These are phyloP conservation scores for Ophiostoma triangulosporum DNA, from an alignment of 2,329 filamentous ascomycete genomes.

Conservation along the genomic window DNA sequence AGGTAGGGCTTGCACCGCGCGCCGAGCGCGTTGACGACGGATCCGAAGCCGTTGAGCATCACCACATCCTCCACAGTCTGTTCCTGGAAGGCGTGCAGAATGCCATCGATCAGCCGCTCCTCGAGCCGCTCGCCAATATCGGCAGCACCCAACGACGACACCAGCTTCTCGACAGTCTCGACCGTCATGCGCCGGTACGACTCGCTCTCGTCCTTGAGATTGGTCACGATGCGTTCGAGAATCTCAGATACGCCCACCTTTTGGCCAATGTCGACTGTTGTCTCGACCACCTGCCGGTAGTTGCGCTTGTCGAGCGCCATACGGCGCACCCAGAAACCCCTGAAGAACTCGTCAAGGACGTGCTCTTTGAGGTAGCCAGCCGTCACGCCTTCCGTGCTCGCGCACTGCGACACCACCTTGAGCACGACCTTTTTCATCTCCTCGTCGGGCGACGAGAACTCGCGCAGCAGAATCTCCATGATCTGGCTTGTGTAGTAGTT, in stretches of 20 bases:
- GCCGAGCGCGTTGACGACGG: constrained; percentile 88
- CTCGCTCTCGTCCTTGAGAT: constrained; percentile 96
- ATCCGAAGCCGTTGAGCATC: constrained; percentile 95
- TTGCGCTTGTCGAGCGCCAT: constrained; percentile 98
- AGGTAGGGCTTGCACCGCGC: constrained; percentile 92
- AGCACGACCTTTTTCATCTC: constrained; percentile 99
- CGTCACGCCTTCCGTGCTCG: constrained; percentile 87
- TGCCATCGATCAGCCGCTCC: constrained; percentile 87
- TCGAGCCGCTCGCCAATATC: constrained; percentile 89
- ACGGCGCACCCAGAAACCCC: constrained; percentile 92
- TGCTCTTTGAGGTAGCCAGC: constrained; percentile 90
- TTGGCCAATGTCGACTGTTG: constrained; percentile 89
- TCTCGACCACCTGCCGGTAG: constrained; percentile 95
- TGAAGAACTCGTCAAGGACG: constrained; percentile 92
- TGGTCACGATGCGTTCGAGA: constrained; percentile 80
- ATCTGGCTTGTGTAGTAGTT: constrained; percentile 98
- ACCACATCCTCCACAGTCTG: constrained; percentile 93
- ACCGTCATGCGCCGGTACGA: constrained; percentile 98
- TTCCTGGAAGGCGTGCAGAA: constrained; percentile 93
- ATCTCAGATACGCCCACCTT: constrained; percentile 98
- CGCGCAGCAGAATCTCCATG: constrained; percentile 93
- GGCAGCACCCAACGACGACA: constrained; percentile 82
- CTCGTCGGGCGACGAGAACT: constrained; percentile 93
- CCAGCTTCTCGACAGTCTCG: constrained; percentile 92
- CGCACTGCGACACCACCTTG: constrained; percentile 93